A percentile compares a stretch with the other conserved stretches of the same genome.
Evolutionary conservation across 192 early-diverging fungal species (phyloP).

Genomic region (Entomortierella chlamydospora): DNA sequence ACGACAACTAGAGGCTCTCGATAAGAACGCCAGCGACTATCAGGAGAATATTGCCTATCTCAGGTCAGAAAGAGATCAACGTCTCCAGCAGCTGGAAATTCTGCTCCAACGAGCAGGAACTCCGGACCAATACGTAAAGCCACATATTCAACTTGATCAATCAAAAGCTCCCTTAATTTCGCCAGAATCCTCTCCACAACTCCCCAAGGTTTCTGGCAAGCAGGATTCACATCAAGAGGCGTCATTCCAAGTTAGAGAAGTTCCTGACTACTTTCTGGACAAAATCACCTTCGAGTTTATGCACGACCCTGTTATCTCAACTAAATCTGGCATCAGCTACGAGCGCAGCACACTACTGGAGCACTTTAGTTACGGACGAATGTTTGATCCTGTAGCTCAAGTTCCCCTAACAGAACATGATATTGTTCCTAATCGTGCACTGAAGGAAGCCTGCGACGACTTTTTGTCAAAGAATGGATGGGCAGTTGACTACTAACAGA

Average conservation of each 20-base stretch:
- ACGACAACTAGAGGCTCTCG: conserved; percentile 40
- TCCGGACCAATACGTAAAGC: conserved; percentile 55
- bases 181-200: conserved; percentile 22
- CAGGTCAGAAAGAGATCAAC: conserved; percentile 17
- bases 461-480: conserved; percentile 72
- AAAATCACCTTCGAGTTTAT: conserved; percentile 88
- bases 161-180: not conserved
- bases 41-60: conserved; percentile 17
- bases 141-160: conserved; percentile 61
- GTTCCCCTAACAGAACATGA: conserved; percentile 73
- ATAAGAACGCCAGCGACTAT: conserved; percentile 23
- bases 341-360: conserved; percentile 79
- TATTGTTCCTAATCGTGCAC: conserved; percentile 79
- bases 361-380: conserved; percentile 83
- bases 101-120: conserved; percentile 55
- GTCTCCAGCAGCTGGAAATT: conserved; percentile 40
- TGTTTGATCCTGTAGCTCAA: conserved; percentile 84
- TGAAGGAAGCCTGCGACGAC: conserved; percentile 75
- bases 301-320: conserved; percentile 77
- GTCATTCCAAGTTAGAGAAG: conserved; percentile 32
- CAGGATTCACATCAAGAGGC: not conserved
- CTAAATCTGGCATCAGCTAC: conserved; percentile 75
- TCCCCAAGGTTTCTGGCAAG: not conserved
- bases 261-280: conserved; percentile 72
- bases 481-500: conserved; percentile 61